These are phyloP conservation scores for Pseudopithomyces maydicus DNA, from an alignment of 2,329 filamentous ascomycete species.

Conservation along the genomic window DNA sequence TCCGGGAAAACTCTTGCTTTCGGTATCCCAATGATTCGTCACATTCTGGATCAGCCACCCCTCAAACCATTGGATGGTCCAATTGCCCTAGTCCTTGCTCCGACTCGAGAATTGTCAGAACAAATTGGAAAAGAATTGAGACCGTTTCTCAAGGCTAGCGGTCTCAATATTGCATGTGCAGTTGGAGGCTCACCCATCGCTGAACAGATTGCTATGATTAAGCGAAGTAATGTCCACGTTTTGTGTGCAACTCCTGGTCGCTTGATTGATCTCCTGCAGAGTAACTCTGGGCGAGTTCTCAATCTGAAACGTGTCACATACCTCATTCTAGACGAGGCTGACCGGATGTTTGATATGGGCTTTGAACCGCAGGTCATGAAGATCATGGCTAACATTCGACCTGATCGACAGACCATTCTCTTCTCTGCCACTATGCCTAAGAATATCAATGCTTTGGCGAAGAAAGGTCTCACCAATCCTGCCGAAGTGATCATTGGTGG, in stretches of 20 bases:
- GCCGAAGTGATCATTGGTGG: constrained; percentile 93
- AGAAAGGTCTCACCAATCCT: constrained; percentile 83
- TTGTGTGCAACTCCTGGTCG: constrained; percentile 88
- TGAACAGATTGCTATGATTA: constrained; percentile 95
- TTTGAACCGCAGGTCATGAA: constrained; percentile 99
- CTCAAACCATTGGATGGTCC: constrained; percentile 86
- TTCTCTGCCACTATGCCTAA: constrained; percentile 97
- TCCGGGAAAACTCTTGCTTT: constrained; percentile 98
- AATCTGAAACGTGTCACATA: constrained; percentile 90
- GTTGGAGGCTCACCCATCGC: constrained; percentile 96
- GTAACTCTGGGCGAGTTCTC: constrained; percentile 92
- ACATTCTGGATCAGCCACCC: constrained; percentile 90
- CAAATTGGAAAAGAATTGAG: constrained; percentile 96
- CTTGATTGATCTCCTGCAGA: constrained; percentile 92
- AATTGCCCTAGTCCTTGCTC: constrained; percentile 86
- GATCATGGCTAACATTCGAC: constrained; percentile 88
- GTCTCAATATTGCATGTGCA: constrained; percentile 84
- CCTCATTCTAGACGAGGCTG: constrained; percentile 93
- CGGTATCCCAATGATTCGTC: constrained; percentile 93
- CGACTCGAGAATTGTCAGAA: constrained; percentile 88
- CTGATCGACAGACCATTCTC: constrained; percentile 89
- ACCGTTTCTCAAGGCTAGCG: constrained; percentile 86
- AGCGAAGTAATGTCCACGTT: constrained; percentile 91
- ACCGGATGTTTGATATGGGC: constrained; percentile 99
- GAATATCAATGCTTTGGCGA: constrained; percentile 87